These are phyloP conservation scores for Silybum marianum DNA, from an alignment of 129 eudicot species.

Conservation along the genomic window DNA sequence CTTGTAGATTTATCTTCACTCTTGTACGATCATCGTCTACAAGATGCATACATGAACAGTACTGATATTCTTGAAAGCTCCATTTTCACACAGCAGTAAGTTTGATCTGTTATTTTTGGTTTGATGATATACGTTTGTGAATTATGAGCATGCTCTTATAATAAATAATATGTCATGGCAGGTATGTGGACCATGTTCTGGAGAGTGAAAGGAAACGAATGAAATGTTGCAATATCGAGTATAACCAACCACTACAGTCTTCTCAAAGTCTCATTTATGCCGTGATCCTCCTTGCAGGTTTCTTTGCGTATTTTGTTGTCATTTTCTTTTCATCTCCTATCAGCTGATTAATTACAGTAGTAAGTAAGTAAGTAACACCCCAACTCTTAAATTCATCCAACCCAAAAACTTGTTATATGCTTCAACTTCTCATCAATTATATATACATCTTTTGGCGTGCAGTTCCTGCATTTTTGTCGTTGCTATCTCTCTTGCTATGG, in stretches of 20 bases:
- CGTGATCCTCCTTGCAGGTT: constrained; percentile 85
- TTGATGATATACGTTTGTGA: background rate
- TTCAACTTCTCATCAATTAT: background rate
- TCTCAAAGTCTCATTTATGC: constrained; percentile 74
- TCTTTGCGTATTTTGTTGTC: constrained; percentile 73
- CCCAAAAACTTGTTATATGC: background rate
- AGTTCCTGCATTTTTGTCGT: constrained; percentile 31
- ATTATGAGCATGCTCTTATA: too few relatives aligned
- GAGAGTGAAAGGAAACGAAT: constrained; percentile 65
- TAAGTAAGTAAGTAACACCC: background rate
- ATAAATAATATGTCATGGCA: constrained; percentile 16
- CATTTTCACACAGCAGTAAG: constrained; percentile 87
- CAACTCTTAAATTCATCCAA: background rate
- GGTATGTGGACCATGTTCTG: constrained; percentile 80
- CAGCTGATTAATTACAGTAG: constrained; percentile 45
- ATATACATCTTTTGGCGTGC: background rate
- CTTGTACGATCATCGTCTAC: constrained; percentile 82
- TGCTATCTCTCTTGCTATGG: constrained; percentile 25
- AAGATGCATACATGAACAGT: constrained; percentile 87
- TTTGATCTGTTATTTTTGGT: background rate
- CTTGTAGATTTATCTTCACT: constrained; percentile 91
- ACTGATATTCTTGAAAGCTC: constrained; percentile 86
- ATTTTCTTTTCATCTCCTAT: constrained; percentile 75
- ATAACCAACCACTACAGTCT: constrained; percentile 46
- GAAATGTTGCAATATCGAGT: constrained; percentile 77